These are phyloP conservation scores for Periconia macrospinosa DNA, from an alignment of 2,329 filamentous ascomycete genomes.

Conservation along the genomic window DNA sequence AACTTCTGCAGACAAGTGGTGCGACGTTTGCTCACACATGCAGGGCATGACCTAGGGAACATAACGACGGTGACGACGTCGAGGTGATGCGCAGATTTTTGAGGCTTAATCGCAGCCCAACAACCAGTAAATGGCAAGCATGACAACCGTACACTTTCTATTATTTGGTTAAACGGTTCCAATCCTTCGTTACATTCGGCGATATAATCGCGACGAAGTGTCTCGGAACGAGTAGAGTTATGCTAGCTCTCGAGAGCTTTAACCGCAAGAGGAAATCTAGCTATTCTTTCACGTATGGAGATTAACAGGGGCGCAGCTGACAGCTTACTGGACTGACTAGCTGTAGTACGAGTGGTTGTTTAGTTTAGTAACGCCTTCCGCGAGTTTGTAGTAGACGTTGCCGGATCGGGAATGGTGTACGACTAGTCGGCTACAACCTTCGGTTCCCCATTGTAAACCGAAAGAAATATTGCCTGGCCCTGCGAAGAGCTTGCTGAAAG, in stretches of 20 bases:
- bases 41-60: no score
- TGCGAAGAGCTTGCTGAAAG: not conserved
- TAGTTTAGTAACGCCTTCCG: not conserved
- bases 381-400: not conserved
- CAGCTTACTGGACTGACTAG: not conserved
- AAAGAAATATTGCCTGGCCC: not conserved
- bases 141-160: no score
- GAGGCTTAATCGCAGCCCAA: no score
- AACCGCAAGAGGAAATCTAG: not conserved
- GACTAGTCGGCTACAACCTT: not conserved
- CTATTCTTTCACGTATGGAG: not conserved
- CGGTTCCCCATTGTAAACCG: slow-evolving; percentile 12
- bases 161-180: no score
- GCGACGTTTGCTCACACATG: not conserved
- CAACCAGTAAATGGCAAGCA: no score
- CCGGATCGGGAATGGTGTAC: slow-evolving; percentile 1
- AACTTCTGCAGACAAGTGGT: not conserved
- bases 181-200: no score
- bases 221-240: not conserved
- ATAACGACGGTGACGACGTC: no score
- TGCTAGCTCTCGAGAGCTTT: not conserved
- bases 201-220: no score
- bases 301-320: not conserved
- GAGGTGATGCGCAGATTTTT: no score
- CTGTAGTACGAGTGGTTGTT: not conserved